phyloP scores from a whole-genome alignment of 75 land plant genomes.

The Pinus tabuliformis region DNA sequence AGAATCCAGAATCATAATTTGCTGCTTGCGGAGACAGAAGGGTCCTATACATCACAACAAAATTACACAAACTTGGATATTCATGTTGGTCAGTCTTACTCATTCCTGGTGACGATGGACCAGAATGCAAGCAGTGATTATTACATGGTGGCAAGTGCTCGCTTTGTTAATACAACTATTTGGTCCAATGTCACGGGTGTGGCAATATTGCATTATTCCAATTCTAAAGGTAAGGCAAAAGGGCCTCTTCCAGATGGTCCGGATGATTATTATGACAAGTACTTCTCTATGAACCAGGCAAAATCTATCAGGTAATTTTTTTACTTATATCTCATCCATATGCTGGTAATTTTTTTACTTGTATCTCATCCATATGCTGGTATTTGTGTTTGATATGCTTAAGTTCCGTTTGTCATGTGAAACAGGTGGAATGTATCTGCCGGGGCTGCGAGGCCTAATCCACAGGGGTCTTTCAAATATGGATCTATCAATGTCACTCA shows the following conservation, averaged over 20 bases:
- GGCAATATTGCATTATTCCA: constrained; percentile 58
- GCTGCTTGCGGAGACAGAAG: constrained; percentile 85
- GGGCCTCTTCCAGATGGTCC: constrained; percentile 71
- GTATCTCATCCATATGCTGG: neutral
- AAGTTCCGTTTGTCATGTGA: neutral
- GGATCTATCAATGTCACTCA: constrained; percentile 80
- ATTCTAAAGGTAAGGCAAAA: constrained; percentile 60
- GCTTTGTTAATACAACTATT: constrained; percentile 63
- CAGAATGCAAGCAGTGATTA: constrained; percentile 85
- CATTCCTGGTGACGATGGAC: constrained; percentile 88
- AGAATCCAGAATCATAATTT: constrained; percentile 84
- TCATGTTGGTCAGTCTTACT: constrained; percentile 93
- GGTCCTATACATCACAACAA: constrained; percentile 84
- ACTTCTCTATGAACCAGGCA: constrained; percentile 81
- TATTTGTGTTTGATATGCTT: neutral
- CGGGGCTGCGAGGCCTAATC: constrained; percentile 94
- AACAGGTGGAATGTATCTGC: constrained; percentile 85
- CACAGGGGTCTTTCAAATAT: constrained; percentile 91
- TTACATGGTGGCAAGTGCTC: constrained; percentile 89
- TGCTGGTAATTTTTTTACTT: neutral
- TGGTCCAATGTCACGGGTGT: constrained; percentile 80
- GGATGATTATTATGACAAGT: constrained; percentile 67
- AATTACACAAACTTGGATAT: constrained; percentile 79
- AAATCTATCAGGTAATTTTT: constrained; percentile 68
- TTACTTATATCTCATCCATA: neutral